Base-by-base conservation (phyloP, 441 rosid species). In the Corymbia citriodora region DNA sequence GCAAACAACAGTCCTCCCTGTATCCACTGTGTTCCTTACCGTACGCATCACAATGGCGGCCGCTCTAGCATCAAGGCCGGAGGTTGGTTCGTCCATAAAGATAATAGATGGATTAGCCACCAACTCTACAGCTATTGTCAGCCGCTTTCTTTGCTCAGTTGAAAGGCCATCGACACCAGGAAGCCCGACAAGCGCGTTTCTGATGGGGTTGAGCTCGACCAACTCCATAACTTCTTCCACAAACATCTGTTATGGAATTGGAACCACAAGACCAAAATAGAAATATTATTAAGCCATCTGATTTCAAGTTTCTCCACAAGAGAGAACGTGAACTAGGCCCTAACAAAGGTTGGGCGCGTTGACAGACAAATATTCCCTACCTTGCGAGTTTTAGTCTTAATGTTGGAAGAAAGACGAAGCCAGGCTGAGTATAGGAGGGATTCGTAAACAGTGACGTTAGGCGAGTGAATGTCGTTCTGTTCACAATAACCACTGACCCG, bases 1-100 rank as follows among this genome's bases (percentile, higher is more conserved):
- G 92, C 99, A 97, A 88, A 97, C 98, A 68, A 97, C 96, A 12
- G 98, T 97, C 92, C 98, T 90, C 36, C 99, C 99, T 53, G 99
- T 97, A 81, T 97, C 99, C 14, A 97, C 99, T 2, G 97, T 97
- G 90, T 96, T 97, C 92, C 98, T 95, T 61, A 97, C 98, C 3
- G 99, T 97, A 45, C 99, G 94, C 99, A 97, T 96, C 19, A 97
- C 98, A 52, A 97, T 97, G 65, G 98, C 99, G 13, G 97, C 98
- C 57, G 99, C 97, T 94, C 99, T 93, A 68, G 99, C 99, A 92
- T 97, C 99, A 10, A 97, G 96, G 19, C 99, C 98, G 13, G 98
- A 96, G 50, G 98, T 97, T 16, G 99, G 99, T 81, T 97, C 99
- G 74, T 97, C 99, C 99, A 97, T 96, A 94, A 97, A 97, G 87